A percentile compares a stretch with the other conserved stretches of the same genome.
phyloP scores from a whole-genome alignment of 768 basidiomycete species.

The Tubosaeta sp. region DNA sequence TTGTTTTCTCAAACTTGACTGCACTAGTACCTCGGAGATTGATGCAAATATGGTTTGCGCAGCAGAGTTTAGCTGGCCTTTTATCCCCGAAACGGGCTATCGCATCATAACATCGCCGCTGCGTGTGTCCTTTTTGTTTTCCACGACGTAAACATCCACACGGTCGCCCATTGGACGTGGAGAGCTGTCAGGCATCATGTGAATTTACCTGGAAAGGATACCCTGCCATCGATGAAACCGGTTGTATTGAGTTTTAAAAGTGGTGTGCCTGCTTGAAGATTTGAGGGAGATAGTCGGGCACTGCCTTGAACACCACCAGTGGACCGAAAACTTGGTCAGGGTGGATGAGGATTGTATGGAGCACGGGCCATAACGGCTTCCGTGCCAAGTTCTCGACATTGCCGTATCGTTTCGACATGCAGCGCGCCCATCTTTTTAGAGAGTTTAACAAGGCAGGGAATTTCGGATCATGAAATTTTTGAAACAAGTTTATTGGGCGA shows the following conservation, averaged over 20 bases:
- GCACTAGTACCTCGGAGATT: slow-evolving; percentile 23
- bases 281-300: slow-evolving; percentile 8
- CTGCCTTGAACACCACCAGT: neutral
- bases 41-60: slow-evolving; percentile 22
- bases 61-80: slow-evolving; percentile 14
- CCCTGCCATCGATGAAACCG: slow-evolving; percentile 2
- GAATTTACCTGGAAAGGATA: slow-evolving; percentile 4
- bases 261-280: slow-evolving; percentile 1
- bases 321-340: slow-evolving; percentile 7
- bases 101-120: slow-evolving; percentile 9
- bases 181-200: neutral
- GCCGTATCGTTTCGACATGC: slow-evolving; percentile 13
- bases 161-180: neutral
- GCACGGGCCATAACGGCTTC: neutral
- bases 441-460: neutral
- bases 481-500: slow-evolving; percentile 25
- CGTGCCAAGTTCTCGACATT: slow-evolving; percentile 15
- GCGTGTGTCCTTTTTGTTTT: slow-evolving; percentile 2
- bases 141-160: slow-evolving; percentile 23
- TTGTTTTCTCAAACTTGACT: slow-evolving; percentile 15
- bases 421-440: neutral
- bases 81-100: slow-evolving; percentile 23
- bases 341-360: neutral
- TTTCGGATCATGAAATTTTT: slow-evolving; percentile 22
- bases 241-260: slow-evolving; percentile 1